phyloP scores from a whole-genome alignment of 1,284 basidiomycete genomes.

The Pseudozyma flocculosa region DNA sequence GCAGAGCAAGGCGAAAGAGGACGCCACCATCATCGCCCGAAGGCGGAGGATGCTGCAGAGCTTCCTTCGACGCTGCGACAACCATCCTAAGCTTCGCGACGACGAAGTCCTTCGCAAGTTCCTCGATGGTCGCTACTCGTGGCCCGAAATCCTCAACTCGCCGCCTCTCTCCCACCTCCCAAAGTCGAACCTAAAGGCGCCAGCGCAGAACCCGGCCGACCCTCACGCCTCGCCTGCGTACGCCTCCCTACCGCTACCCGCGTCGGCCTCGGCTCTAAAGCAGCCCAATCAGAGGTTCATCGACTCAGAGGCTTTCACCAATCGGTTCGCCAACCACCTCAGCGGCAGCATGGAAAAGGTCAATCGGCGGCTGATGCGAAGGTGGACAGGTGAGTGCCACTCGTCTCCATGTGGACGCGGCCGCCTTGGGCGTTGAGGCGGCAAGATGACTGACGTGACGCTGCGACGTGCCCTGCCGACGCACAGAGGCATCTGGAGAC shows the following conservation, averaged over 20 bases:
- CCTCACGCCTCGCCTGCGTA: constrained; percentile 73
- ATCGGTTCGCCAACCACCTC: constrained; percentile 90
- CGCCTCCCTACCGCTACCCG: constrained; percentile 78
- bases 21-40: constrained; percentile 84
- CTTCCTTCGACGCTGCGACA: constrained; percentile 83
- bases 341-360: constrained; percentile 92
- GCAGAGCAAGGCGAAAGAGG: constrained; percentile 94
- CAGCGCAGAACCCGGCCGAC: constrained; percentile 89
- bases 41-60: constrained; percentile 93
- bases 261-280: constrained; percentile 60
- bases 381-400: constrained; percentile 70
- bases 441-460: too few species aligned
- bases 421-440: too few species aligned
- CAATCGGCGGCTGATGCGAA: constrained; percentile 82
- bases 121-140: constrained; percentile 89
- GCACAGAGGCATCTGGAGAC: constrained; percentile 77
- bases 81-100: constrained; percentile 88
- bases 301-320: constrained; percentile 94
- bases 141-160: constrained; percentile 62
- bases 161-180: constrained; percentile 86
- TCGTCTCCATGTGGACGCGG: too few species aligned
- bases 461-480: too few species aligned
- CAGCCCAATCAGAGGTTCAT: constrained; percentile 68
- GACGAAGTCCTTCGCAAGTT: constrained; percentile 95
- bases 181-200: constrained; percentile 92